phyloP scores from a whole-genome alignment of 768 basidiomycete species.

The Coprinellus micaceus region DNA sequence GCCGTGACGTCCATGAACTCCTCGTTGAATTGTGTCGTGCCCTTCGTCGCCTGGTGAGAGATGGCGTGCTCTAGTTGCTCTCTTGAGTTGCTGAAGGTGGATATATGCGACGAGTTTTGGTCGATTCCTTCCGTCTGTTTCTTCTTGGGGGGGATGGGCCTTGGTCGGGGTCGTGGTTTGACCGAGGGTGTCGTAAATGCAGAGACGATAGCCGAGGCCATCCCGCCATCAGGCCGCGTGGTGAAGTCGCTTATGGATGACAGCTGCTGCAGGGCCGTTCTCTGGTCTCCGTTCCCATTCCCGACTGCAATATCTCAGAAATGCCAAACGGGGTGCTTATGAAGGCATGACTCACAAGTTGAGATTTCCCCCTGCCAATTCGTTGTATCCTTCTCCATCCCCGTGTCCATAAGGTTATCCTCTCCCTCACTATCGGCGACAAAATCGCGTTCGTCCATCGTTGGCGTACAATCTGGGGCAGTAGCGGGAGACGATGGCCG shows the following conservation, averaged over 20 bases:
- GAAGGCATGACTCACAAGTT: conserved; percentile 5
- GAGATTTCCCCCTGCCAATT: background rate
- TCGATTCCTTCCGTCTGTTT: background rate
- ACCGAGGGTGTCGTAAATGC: background rate
- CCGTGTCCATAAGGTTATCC: background rate
- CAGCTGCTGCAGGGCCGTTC: background rate
- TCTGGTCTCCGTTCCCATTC: background rate
- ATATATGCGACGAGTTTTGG: too few relatives aligned
- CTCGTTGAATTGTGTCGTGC: too few relatives aligned
- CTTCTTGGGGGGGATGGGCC: conserved; percentile 8
- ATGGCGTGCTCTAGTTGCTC: too few relatives aligned
- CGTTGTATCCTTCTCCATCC: background rate
- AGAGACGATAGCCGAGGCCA: background rate
- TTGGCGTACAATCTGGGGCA: background rate
- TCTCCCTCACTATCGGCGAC: conserved; percentile 7
- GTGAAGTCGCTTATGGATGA: conserved; percentile 5
- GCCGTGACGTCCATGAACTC: background rate
- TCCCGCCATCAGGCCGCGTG: background rate
- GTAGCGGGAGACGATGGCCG: background rate
- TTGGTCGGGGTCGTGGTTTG: conserved; percentile 10
- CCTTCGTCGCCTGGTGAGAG: too few relatives aligned
- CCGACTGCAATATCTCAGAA: background rate
- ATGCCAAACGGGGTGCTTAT: background rate
- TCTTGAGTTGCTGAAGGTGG: too few relatives aligned
- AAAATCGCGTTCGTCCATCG: conserved; percentile 1